phyloP scores from a whole-genome alignment of 257 asterid species.

The Primulina eburnea region DNA sequence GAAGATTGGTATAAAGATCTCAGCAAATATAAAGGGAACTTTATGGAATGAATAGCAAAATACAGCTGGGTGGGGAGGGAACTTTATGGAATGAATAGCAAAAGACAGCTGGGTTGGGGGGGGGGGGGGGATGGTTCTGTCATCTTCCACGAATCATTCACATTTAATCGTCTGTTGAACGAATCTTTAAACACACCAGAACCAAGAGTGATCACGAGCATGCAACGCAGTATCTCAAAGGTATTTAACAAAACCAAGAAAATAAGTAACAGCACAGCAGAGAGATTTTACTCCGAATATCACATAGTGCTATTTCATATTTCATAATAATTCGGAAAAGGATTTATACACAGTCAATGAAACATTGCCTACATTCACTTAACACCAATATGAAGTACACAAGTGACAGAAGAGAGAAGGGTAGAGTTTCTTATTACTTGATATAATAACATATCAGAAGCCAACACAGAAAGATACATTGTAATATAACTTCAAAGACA shows the following conservation, averaged over 20 bases:
- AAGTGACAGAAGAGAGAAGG: conserved; percentile 24
- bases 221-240: background rate
- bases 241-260: background rate
- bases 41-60: background rate
- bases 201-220: background rate
- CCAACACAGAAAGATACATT: conserved; percentile 44
- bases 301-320: conserved; percentile 30
- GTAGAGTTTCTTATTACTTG: conserved; percentile 48
- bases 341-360: conserved; percentile 48
- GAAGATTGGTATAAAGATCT: background rate
- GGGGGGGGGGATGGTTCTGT: too few relatives aligned
- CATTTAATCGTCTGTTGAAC: background rate
- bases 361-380: conserved; percentile 37
- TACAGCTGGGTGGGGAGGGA: background rate
- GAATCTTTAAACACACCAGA: background rate
- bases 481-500: conserved; percentile 34
- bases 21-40: background rate
- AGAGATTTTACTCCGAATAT: conserved; percentile 23
- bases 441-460: conserved; percentile 60
- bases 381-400: conserved; percentile 29
- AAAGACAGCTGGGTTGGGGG: background rate
- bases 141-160: background rate
- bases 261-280: background rate
- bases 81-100: background rate
- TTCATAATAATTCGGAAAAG: conserved; percentile 25